Base-by-base conservation (phyloP, 345 rosid genomes). In the Citrus unshiu region DNA sequence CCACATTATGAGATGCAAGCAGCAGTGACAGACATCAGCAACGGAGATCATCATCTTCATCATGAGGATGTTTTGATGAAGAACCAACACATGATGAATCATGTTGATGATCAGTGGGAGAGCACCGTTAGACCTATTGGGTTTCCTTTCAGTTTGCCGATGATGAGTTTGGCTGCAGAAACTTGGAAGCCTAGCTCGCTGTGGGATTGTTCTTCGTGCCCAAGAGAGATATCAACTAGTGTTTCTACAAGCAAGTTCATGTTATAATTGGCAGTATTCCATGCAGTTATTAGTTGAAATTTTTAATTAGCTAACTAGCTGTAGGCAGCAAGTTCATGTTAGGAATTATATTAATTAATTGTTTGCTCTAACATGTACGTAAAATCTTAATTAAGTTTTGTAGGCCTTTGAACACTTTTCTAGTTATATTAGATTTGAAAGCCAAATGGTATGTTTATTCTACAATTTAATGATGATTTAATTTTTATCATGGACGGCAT, bases 111-210 rank as follows among this genome's bases (percentile, higher is more conserved):
- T 78, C 84, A 81, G 24, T 81, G 85, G 87, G 82, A 71, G 59
- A 30, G 8, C 13, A 49, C 30, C 5, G 63, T 65, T 24, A 76
- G 84, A 58, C 72, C 82, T 43, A 14, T 59, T 29, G 87, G 82
- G 16, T 78, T 80, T 80, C 88, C 85, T 2, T 84, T 80, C 63
- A 76, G 80, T 39, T 81, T 85, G 34, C 90, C 88, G 51, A 46
- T 3, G 3, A 77, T 69, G 77, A 75, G 34, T 35, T 4, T 74
- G 54, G 82, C 73, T 75, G 51, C 51, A 1, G 85, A 82, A 67
- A 72, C 69, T 73, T 82, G 88, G 90, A 88, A 82, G 78, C 85
- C 82, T 35, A 83, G 80, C 82, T 68, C 81, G 63, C 40, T 77
- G 22, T 86, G 85, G 85, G 88, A 86, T 81, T 54, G 84, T 65